Conservation (phyloP, 192 early-diverging fungal species). For the Linnemannia zychae region DNA sequence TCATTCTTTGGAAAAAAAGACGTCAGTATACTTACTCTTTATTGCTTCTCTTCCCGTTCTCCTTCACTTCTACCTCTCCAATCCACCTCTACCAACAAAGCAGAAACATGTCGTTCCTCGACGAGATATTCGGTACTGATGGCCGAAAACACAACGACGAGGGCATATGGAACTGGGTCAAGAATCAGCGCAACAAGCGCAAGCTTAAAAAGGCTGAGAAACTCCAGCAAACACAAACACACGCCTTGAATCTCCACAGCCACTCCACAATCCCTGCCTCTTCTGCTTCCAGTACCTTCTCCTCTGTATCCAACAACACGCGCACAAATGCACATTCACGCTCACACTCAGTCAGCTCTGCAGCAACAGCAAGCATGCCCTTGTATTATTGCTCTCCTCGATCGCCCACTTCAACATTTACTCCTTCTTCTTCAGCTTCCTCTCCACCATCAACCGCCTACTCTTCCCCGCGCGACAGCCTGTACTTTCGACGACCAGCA, state of each 20-base stretch:
- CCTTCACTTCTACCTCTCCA: not conserved
- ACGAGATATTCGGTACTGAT: conserved; percentile 47
- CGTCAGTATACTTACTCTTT: not conserved
- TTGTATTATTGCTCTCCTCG: conserved; percentile 19
- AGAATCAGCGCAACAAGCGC: conserved; percentile 31
- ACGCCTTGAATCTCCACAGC: not conserved
- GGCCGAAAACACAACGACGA: conserved; percentile 44
- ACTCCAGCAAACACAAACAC: not conserved
- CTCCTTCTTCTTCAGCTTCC: conserved; percentile 6
- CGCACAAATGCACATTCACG: not conserved
- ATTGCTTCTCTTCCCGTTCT: not conserved
- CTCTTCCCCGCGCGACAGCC: not conserved
- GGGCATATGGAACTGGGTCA: conserved; percentile 50
- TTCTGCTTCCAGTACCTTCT: not conserved
- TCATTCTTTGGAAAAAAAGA: too few relatives aligned
- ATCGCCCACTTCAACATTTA: conserved; percentile 24
- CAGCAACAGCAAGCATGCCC: not conserved
- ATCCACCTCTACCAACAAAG: not conserved
- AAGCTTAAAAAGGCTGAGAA: not conserved
- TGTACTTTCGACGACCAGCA: not conserved
- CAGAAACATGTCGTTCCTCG: conserved; percentile 41
- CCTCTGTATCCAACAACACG: not conserved
- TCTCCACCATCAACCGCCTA: not conserved
- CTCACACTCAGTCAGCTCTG: not conserved
- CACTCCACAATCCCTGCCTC: not conserved